A percentile compares a stretch with the other conserved stretches of the same genome.
Conservation (phyloP, 2,329 filamentous ascomycete species). For the Coniochaeta sp. region DNA sequence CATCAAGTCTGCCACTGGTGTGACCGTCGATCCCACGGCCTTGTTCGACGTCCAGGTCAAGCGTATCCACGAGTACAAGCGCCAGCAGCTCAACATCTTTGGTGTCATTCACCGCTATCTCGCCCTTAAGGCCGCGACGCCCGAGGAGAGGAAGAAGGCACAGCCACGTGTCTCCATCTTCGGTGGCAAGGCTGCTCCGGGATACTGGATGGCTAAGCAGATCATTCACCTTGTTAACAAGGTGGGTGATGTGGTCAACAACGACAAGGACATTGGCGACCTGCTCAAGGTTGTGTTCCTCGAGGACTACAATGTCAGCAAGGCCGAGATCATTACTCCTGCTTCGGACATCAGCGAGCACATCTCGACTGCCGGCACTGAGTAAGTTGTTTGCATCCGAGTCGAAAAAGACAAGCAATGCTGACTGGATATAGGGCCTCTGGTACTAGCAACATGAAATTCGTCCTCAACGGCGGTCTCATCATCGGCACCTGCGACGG, state of each 20-base stretch:
- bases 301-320: conserved; percentile 98
- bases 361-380: conserved; percentile 95
- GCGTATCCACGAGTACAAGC: conserved; percentile 98
- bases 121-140: conserved; percentile 74
- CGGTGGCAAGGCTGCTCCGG: conserved; percentile 93
- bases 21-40: conserved; percentile 78
- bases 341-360: conserved; percentile 97
- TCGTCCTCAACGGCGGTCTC: conserved; percentile 91
- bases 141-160: conserved; percentile 80
- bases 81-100: conserved; percentile 98
- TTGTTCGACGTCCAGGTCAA: conserved; percentile 98
- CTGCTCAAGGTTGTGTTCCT: conserved; percentile 95
- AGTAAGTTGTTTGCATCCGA: no score
- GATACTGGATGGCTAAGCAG: conserved; percentile 99
- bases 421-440: conserved; percentile 49
- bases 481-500: conserved; percentile 98
- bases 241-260: conserved; percentile 85
- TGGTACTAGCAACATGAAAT: conserved; percentile 99
- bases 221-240: conserved; percentile 96
- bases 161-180: conserved; percentile 90
- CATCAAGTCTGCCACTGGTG: conserved; percentile 74
- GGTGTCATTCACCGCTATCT: conserved; percentile 95
- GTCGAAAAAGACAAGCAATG: conserved; percentile 69
- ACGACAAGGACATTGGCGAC: conserved; percentile 85
- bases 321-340: conserved; percentile 92